phyloP scores from a whole-genome alignment of 2,329 filamentous ascomycete genomes.

The Capronia coronata region DNA sequence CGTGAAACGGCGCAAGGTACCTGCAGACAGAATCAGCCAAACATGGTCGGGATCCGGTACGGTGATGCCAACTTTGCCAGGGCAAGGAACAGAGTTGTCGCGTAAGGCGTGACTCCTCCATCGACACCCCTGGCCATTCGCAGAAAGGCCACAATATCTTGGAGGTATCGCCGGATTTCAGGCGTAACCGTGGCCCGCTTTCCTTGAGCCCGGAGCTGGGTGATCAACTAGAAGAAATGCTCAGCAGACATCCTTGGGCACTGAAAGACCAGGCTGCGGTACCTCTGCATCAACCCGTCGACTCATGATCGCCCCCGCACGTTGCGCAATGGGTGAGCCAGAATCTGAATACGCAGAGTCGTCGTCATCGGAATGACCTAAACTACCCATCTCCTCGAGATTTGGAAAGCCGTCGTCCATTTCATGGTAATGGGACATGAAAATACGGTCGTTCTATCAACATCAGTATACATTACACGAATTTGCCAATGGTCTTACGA shows the following conservation, averaged over 20 bases:
- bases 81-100: constrained; percentile 68
- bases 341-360: constrained; percentile 14
- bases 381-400: constrained; percentile 56
- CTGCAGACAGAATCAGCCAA: constrained; percentile 19
- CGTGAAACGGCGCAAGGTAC: constrained; percentile 74
- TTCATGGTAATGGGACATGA: constrained; percentile 80
- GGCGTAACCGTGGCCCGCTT: constrained; percentile 59
- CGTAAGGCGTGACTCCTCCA: constrained; percentile 67
- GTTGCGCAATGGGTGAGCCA: constrained; percentile 8
- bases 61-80: constrained; percentile 51
- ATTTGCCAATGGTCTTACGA: constrained; percentile 31
- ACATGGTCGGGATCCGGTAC: background rate
- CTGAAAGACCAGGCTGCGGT: too few species aligned
- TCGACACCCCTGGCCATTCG: constrained; percentile 79
- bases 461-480: constrained; percentile 9
- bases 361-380: constrained; percentile 6
- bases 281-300: constrained; percentile 30
- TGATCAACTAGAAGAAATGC: constrained; percentile 38
- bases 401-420: constrained; percentile 66
- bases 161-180: constrained; percentile 74
- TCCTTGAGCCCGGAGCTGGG: constrained; percentile 53
- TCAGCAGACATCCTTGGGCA: background rate
- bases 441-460: constrained; percentile 67
- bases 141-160: constrained; percentile 81
- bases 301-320: constrained; percentile 2